Evolutionary conservation across 768 basidiomycete species (phyloP).

Genomic region (Strobilomyces echinocephalus): DNA sequence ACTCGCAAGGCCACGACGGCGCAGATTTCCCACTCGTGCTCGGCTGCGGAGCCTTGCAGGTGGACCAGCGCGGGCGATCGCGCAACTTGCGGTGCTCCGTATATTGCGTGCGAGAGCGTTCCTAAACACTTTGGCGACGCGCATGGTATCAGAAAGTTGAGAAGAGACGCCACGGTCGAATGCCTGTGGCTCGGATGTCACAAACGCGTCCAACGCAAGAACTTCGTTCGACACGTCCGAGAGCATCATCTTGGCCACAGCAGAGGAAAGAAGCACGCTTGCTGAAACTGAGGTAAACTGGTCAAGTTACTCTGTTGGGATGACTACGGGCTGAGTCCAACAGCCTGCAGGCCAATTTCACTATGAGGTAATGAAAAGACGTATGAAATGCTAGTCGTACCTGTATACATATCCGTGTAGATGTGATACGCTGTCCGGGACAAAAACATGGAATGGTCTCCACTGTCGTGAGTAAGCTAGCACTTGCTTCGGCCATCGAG

Average conservation of each 20-base stretch:
- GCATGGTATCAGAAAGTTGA: background rate
- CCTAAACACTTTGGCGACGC: background rate
- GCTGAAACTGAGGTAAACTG: too few species aligned
- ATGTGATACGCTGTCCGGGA: too few species aligned
- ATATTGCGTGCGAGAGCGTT: background rate
- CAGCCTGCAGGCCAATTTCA: too few species aligned
- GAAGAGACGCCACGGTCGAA: background rate
- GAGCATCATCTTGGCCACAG: background rate
- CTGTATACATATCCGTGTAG: too few species aligned
- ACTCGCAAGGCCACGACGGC: too few species aligned
- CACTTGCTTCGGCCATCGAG: too few species aligned
- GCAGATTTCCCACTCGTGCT: background rate
- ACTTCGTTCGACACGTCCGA: conserved; percentile 4
- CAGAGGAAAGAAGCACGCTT: background rate
- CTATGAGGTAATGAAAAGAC: too few species aligned
- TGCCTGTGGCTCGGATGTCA: conserved; percentile 4
- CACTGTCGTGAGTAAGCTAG: too few species aligned
- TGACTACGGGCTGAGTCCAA: too few species aligned
- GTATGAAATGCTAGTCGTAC: too few species aligned
- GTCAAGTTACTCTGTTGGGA: too few species aligned
- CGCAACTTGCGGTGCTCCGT: background rate
- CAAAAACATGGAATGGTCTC: too few species aligned
- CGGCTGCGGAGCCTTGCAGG: background rate
- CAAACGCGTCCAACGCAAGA: background rate
- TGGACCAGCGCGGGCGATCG: background rate